Evolutionary conservation across 2,329 filamentous ascomycete species (phyloP), one percentile per base, ranked within the genome.

Genomic region (Exophiala phaeomuriformis): DNA sequence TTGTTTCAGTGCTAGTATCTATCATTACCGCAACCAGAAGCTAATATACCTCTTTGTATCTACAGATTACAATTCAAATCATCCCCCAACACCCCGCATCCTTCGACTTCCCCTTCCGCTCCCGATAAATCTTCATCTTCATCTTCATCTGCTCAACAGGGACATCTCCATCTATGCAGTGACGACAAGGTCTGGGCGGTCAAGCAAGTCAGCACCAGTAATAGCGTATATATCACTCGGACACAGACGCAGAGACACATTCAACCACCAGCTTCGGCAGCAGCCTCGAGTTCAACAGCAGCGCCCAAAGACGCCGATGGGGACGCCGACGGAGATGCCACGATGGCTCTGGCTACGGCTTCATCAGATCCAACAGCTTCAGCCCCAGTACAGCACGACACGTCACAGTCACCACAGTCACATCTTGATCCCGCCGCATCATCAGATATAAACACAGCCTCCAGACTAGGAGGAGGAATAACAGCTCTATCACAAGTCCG

Each of bases 141-240:
- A 47, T 28, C 50, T 36, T 19, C 45, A 7, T 47, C 36, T 31
- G 32, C 40, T n/a, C 19, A 36, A n/a, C 37, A 54, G 46, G 55
- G 51, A 8, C 50, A 49, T 35, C 47, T 64, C 5, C 80, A 83
- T 55, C 71, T 85, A 55, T 84, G 81, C 68, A 83, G 79, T 2
- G 69, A 72, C 6, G 71, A 71, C 50, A 72, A 76, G 59, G 81
- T 80, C 7, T 85, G 77, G 69, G 74, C 77, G 54, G 68, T 84
- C 48, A 80, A 80, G 61, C 81, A 84, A 66, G 81, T 84, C 49
- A 80, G 82, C 61, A 83, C 81, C 10, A 84, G 81, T 29, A 85
- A 85, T 61, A 80, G 78, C 35, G 72, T 84, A 52, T 79, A 80
- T 66, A 64, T 84, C 36, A 69, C 79, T 28, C 39, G 39, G 41